Evolutionary conservation across 2,329 filamentous ascomycete genomes (phyloP).

Genomic region (Macrophomina tecta): DNA sequence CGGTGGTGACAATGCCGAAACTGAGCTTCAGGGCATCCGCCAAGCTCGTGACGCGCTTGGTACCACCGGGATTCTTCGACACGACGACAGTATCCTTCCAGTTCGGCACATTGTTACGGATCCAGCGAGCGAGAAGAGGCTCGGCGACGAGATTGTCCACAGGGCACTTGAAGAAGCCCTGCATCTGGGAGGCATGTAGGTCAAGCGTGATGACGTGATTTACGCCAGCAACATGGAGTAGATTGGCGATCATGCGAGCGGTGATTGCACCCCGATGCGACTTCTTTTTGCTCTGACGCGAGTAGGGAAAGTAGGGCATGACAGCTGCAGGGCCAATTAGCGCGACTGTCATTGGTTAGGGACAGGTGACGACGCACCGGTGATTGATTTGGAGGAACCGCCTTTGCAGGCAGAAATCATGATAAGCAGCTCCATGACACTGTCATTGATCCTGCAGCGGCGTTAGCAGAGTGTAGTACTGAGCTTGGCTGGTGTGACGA

Average conservation of each 20-base stretch:
- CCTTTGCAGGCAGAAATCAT: constrained; percentile 99
- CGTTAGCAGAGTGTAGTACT: constrained; percentile 31
- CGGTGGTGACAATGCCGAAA: constrained; percentile 94
- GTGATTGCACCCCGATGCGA: constrained; percentile 95
- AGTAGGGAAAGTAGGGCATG: constrained; percentile 97
- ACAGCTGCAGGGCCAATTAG: constrained; percentile 64
- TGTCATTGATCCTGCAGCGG: constrained; percentile 80
- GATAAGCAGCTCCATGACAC: constrained; percentile 98
- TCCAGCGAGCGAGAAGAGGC: constrained; percentile 94
- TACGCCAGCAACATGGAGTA: constrained; percentile 90
- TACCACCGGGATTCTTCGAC: constrained; percentile 97
- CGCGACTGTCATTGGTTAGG: constrained; percentile 3
- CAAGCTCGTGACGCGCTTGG: constrained; percentile 93
- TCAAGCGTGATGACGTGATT: constrained; percentile 98
- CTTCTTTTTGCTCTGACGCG: constrained; percentile 98
- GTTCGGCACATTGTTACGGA: constrained; percentile 81
- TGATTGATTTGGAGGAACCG: constrained; percentile 94
- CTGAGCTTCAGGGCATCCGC: constrained; percentile 96
- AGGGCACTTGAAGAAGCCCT: constrained; percentile 97
- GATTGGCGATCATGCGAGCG: constrained; percentile 94
- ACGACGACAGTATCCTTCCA: constrained; percentile 96
- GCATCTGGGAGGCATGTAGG: constrained; percentile 92
- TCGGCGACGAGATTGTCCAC: constrained; percentile 98
- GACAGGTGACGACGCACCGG: constrained; percentile 65
- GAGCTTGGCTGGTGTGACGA: constrained; percentile 21